Evolutionary conservation across 257 asterid genomes (phyloP).

Genomic region (Marsdenia floribunda): DNA sequence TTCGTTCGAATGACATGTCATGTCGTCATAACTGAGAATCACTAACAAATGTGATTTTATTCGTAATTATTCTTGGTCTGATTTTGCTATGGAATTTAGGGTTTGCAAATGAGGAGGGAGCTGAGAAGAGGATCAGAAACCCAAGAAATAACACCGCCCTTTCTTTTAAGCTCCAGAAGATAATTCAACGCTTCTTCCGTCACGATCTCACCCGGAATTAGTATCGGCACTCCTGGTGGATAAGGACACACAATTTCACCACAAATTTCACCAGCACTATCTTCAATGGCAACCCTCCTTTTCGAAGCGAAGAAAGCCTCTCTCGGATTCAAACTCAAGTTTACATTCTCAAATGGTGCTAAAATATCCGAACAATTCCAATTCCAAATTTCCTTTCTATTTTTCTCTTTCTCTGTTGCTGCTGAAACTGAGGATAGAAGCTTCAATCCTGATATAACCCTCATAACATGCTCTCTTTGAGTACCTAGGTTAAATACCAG

Average conservation of each 20-base stretch:
- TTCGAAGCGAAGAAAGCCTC: constrained; percentile 77
- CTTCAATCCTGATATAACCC: constrained; percentile 54
- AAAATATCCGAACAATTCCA: not conserved
- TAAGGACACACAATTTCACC: constrained; percentile 61
- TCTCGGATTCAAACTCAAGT: constrained; percentile 57
- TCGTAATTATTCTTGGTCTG: not conserved
- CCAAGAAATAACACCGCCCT: constrained; percentile 56
- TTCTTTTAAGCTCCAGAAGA: constrained; percentile 39
- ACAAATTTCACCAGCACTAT: constrained; percentile 52
- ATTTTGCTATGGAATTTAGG: not conserved
- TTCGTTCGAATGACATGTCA: too few species aligned
- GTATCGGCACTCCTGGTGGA: constrained; percentile 59
- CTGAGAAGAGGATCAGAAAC: constrained; percentile 55
- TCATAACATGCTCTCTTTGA: constrained; percentile 53
- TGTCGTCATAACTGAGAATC: not conserved
- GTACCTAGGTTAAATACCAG: constrained; percentile 73
- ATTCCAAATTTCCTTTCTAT: not conserved
- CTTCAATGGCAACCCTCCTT: constrained; percentile 38
- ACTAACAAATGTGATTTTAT: not conserved
- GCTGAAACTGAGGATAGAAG: constrained; percentile 34
- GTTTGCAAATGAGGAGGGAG: constrained; percentile 45
- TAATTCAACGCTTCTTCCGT: constrained; percentile 45
- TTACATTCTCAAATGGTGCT: constrained; percentile 26
- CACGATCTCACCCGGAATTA: constrained; percentile 62
- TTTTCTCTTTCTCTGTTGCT: not conserved